A percentile compares a stretch with the other conserved stretches of the same genome.
These are phyloP conservation scores for Cicer judaicum DNA, from an alignment of 306 rosid species.

Conservation along the genomic window DNA sequence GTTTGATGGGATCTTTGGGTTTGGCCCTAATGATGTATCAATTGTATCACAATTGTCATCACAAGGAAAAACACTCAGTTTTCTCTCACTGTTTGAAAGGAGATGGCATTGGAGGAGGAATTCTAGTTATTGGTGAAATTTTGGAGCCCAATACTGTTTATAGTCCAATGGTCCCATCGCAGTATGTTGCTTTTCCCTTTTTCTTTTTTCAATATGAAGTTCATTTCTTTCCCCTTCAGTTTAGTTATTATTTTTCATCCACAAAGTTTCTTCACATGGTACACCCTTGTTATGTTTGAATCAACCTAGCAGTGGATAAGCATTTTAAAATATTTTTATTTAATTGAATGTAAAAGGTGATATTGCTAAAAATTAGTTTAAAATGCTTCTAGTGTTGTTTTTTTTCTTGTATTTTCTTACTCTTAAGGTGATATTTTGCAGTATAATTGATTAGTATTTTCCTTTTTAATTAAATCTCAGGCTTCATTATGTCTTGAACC, in stretches of 20 bases:
- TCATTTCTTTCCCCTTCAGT: neutral
- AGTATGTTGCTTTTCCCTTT: constrained; percentile 20
- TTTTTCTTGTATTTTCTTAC: neutral
- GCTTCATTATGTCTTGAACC: neutral
- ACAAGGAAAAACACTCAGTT: constrained; percentile 75
- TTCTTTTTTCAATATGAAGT: neutral
- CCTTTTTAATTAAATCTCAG: constrained; percentile 38
- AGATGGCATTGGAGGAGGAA: constrained; percentile 88
- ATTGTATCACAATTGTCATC: too few relatives aligned
- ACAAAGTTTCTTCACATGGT: neutral
- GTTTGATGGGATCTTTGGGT: constrained; percentile 39
- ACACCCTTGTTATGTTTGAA: constrained; percentile 26
- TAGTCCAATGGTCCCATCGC: constrained; percentile 83
- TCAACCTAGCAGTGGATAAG: constrained; percentile 4
- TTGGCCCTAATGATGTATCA: constrained; percentile 81
- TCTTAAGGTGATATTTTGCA: constrained; percentile 35
- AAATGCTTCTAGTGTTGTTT: constrained; percentile 29
- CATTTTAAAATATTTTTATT: constrained; percentile 5
- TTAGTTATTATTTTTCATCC: too few relatives aligned
- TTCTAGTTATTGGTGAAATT: constrained; percentile 94
- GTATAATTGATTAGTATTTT: constrained; percentile 37
- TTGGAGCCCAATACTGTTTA: constrained; percentile 86
- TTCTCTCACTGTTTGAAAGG: constrained; percentile 94
- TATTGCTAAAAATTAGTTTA: neutral
- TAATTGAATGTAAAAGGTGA: constrained; percentile 19